Evolutionary conservation across 176 grass and related monocot species (phyloP).

Genomic region (Triticum dicoccoides): DNA sequence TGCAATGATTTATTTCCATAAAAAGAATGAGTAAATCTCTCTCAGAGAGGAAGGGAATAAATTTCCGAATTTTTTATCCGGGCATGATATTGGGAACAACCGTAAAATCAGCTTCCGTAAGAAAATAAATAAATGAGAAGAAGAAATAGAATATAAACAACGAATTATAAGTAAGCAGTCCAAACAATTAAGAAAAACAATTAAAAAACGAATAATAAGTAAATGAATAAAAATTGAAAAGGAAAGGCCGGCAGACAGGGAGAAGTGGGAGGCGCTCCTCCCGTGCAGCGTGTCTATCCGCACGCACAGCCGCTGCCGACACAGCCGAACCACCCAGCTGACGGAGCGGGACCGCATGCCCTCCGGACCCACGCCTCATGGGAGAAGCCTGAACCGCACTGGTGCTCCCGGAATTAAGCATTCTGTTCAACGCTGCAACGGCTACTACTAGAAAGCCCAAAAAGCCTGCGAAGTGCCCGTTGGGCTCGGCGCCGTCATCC

Average conservation of each 20-base stretch:
- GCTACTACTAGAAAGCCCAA: conserved; percentile 19
- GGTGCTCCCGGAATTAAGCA: neutral
- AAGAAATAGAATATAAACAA: no score
- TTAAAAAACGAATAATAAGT: no score
- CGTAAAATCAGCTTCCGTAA: neutral
- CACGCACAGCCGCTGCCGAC: neutral
- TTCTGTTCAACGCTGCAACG: conserved; percentile 24
- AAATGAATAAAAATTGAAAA: neutral
- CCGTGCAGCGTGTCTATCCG: neutral
- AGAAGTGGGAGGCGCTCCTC: conserved; percentile 14
- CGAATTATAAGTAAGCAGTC: no score
- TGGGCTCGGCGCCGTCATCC: conserved; percentile 43
- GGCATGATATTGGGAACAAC: neutral
- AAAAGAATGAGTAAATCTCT: neutral
- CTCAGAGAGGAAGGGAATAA: neutral
- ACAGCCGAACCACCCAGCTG: neutral
- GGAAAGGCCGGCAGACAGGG: neutral
- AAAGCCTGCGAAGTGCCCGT: conserved; percentile 28
- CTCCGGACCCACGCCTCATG: neutral
- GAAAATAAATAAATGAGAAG: neutral
- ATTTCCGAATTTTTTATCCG: neutral
- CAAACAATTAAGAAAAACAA: no score
- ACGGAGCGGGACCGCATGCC: neutral
- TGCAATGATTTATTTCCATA: neutral
- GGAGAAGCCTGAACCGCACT: neutral